Evolutionary conservation across 177 flowering plant species (phyloP).

Genomic region (Vitis hybrid): DNA sequence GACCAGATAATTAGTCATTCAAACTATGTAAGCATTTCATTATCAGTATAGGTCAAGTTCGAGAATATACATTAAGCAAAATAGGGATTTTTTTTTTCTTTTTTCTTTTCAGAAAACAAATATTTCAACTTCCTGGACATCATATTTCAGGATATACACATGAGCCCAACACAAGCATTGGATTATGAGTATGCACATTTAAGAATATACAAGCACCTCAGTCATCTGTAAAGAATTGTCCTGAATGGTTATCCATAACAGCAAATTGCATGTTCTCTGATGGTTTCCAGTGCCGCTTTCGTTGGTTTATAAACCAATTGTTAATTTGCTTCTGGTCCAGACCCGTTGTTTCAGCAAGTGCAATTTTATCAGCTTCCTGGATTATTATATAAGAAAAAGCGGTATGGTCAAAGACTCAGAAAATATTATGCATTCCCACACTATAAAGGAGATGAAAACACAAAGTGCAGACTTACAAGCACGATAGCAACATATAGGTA

Average conservation of each 20-base stretch:
- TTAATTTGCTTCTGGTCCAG: constrained; percentile 74
- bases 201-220: constrained; percentile 15
- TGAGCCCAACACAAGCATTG: neutral
- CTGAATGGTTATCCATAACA: constrained; percentile 43
- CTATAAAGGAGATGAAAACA: too few relatives aligned
- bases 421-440: too few relatives aligned
- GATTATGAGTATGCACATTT: neutral
- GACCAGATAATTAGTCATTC: too few relatives aligned
- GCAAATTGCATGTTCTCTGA: constrained; percentile 64
- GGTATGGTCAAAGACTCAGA: neutral
- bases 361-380: constrained; percentile 68
- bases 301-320: constrained; percentile 75
- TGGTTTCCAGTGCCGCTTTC: constrained; percentile 79
- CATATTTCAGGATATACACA: constrained; percentile 5
- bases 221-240: constrained; percentile 36
- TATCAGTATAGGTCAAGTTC: neutral
- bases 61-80: constrained; percentile 7
- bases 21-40: neutral
- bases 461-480: too few relatives aligned
- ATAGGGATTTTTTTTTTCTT: neutral
- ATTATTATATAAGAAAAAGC: neutral
- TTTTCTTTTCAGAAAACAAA: constrained; percentile 2
- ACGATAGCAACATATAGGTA: too few relatives aligned
- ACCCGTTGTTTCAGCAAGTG: constrained; percentile 56
- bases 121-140: neutral